Evolutionary conservation across 208 protist genomes (phyloP).

Genomic region (Wallacemonas sp.): DNA sequence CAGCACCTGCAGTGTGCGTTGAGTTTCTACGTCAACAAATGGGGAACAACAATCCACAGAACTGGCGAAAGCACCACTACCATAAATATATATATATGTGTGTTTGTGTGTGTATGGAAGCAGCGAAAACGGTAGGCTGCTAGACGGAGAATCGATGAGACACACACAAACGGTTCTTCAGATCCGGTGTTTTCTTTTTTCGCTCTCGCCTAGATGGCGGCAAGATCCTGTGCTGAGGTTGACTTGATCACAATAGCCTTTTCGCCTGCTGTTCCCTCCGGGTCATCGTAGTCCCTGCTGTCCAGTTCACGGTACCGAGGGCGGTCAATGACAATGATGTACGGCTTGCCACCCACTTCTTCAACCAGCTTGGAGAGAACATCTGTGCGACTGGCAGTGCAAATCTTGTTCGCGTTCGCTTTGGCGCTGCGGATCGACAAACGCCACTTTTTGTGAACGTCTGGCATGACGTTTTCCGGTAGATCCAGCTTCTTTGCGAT

Average conservation of each 20-base stretch:
- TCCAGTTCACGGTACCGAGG: conserved; percentile 46
- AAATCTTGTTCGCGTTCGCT: conserved; percentile 28
- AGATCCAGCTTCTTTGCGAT: conserved; percentile 55
- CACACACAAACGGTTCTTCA: no score
- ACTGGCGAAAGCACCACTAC: no score
- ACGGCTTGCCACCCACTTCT: conserved; percentile 41
- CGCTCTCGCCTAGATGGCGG: conserved; percentile 26
- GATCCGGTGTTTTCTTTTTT: no score
- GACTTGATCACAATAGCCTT: conserved; percentile 63
- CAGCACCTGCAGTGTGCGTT: no score
- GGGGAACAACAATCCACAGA: no score
- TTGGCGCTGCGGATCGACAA: conserved; percentile 37
- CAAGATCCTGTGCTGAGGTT: conserved; percentile 41
- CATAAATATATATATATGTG: neutral
- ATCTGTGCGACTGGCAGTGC: conserved; percentile 46
- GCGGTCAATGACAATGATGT: conserved; percentile 60
- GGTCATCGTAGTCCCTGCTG: conserved; percentile 23
- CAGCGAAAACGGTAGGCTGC: neutral
- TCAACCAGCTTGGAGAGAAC: conserved; percentile 45
- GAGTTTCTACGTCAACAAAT: no score
- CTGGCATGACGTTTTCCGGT: conserved; percentile 24
- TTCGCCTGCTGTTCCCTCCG: conserved; percentile 14
- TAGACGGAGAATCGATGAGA: no score
- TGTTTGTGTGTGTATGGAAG: neutral
- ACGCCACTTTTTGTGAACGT: conserved; percentile 44